Conservation (phyloP, 371 early-diverging fungal genomes). For the Mortierella sp. region DNA sequence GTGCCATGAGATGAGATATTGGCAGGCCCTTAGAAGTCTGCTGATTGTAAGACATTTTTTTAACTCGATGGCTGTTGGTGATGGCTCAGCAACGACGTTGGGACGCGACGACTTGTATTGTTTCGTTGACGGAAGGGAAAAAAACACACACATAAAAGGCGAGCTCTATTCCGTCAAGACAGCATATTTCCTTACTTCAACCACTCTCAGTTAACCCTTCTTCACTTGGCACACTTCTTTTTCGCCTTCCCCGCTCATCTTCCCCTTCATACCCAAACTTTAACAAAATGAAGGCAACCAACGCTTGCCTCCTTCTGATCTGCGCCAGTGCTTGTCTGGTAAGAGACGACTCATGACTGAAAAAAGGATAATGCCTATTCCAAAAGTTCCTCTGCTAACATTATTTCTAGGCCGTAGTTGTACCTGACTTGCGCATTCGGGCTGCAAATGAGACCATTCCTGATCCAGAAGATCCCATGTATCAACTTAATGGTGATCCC, state of each 20-base stretch:
- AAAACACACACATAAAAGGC: conserved; percentile 18
- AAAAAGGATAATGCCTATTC: conserved; percentile 2
- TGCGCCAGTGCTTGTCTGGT: conserved; percentile 20
- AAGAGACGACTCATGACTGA: conserved; percentile 9
- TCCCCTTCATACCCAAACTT: conserved; percentile 14
- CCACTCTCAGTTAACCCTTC: conserved; percentile 3
- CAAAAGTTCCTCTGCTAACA: conserved; percentile 10
- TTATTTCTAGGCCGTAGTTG: conserved; percentile 15
- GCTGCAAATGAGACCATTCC: conserved; percentile 11
- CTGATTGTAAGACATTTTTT: conserved; percentile 14
- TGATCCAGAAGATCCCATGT: conserved; percentile 17
- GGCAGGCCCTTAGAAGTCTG: conserved; percentile 10
- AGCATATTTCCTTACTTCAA: conserved; percentile 4
- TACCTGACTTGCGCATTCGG: conserved; percentile 18
- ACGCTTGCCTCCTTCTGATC: conserved; percentile 15
- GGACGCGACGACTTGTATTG: conserved; percentile 7
- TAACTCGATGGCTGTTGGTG: conserved; percentile 2
- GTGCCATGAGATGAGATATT: conserved; percentile 10
- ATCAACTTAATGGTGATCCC: conserved; percentile 11
- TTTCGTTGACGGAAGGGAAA: conserved; percentile 10
- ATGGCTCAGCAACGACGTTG: conserved; percentile 6
- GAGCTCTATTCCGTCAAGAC: conserved; percentile 6
- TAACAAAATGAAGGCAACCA: conserved; percentile 17
- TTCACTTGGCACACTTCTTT: conserved; percentile 5
- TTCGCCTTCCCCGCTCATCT: conserved; percentile 3